Base-by-base conservation (phyloP, 2,329 filamentous ascomycete genomes). In the Ceratocystis smalleyi region DNA sequence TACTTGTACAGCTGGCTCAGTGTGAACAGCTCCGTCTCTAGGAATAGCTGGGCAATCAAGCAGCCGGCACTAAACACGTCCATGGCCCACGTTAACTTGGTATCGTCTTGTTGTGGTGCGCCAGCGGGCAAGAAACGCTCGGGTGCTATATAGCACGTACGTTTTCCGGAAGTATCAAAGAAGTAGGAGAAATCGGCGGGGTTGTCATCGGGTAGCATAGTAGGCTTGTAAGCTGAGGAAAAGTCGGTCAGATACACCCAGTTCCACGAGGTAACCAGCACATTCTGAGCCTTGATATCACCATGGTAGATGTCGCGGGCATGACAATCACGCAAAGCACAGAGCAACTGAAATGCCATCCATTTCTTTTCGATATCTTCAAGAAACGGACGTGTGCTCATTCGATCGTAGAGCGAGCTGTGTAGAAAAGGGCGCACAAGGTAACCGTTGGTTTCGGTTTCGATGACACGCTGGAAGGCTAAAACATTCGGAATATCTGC, bases 281-380 rank as follows among this genome's bases (percentile, higher is more conserved):
- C 84, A 71, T 99, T 99, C 74, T 99, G 92, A 1, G 92, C 94
- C 78, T 99, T 99, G 77, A 99, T 97, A 72, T 99, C 95, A 65
- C 94, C 95, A 72, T 99, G 94, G 73, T 91, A 97, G 62, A 99
- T 81, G 70, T 95, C 89, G 59, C 87, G 82, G 32, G 87, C 81
- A 73, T 99, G 94, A 70, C 90, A 96, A 74, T 99, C 95, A 65
- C 91, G 85, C 66, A 99, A 78, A 2, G 89, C 91, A 73, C 91
- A 96, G 10, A 99, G 81, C 2, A 99, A 81, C 76, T 99, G 94
- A 70, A 96, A 99, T 0, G 92, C 89, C 61, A 99, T 82, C 94
- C 94, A 99, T 77, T 95, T 96, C 80, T 96, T 97, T 75, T 99
- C 94, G 68, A 99, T 94, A 69, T 95, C 89, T 74, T 99, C 95